Evolutionary conservation across 2,329 filamentous ascomycete species (phyloP), one percentile per base, ranked within the genome.

Genomic region (Talaromyces sp.): DNA sequence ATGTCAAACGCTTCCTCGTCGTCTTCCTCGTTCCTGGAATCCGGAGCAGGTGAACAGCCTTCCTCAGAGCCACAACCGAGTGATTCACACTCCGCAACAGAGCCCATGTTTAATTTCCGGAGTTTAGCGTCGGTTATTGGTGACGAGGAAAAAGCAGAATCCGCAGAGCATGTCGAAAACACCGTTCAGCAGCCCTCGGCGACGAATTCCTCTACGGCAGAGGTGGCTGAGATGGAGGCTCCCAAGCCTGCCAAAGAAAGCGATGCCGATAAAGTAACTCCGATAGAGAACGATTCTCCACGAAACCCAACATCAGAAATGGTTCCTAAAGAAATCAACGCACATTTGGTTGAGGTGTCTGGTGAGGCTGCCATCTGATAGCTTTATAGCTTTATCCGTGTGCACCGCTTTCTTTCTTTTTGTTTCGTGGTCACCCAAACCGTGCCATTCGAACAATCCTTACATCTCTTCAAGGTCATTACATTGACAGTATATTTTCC

Each of bases 71-170:
- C 80, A 53, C 80, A 79, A 1, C 78, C 81, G 4, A 80, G 81
- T 14, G 76, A 77, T 65, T 77, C 75, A 6, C 82, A 79, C 58
- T 69, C 79, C 4, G 81, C 82, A 52, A 78, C 82, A 0, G 93
- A 97, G 70, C 86, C 91, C 3, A 86, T 96, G 84, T 95, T 96
- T 75, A 97, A 96, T 73, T 97, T 97, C 71, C 83, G 87, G 59
- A 96, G 91, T 66, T 78, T 98, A 24, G 90, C 91, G 1, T 90
- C 91, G 63, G 90, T 96, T 72, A 90, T 97, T 31, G 90, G 88
- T 0, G 86, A 83, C 43, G 82, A 86, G 55, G 84, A 86, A 49
- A 80, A 82, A 60, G 70, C 70, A 9, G 73, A 73, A 7, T 70
- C 68, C 41, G 58, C 67, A 5, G 74, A 53, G 52, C 55, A 61